A percentile compares a stretch with the other conserved stretches of the same genome.
Conservation (phyloP, 2,329 filamentous ascomycete species). For the Epichloe gansuensis region DNA sequence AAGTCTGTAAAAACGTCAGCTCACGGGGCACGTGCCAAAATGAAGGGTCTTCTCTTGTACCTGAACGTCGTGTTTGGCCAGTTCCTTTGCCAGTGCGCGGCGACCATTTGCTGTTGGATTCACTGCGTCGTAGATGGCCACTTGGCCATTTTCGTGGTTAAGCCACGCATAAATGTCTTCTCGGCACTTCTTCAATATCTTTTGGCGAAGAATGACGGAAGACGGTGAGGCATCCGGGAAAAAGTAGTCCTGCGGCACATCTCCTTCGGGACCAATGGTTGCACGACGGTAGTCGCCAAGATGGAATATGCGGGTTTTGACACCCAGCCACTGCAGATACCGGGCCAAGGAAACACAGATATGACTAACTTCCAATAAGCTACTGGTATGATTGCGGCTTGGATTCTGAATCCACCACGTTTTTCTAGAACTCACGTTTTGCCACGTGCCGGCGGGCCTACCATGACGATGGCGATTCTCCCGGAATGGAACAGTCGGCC, state of each 20-base stretch:
- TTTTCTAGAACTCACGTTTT: conserved; percentile 60
- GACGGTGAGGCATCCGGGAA: conserved; percentile 87
- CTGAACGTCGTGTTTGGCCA: conserved; percentile 93
- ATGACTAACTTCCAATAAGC: conserved; percentile 43
- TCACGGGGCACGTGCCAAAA: not conserved
- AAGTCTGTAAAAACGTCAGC: conserved; percentile 45
- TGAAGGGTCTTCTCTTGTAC: conserved; percentile 27
- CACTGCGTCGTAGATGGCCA: conserved; percentile 96
- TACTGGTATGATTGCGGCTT: not conserved
- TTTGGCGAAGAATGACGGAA: conserved; percentile 87
- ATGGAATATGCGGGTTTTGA: conserved; percentile 97
- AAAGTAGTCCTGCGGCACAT: conserved; percentile 95
- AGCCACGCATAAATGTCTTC: conserved; percentile 96
- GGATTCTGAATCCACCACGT: not conserved
- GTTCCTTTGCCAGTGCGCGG: conserved; percentile 80
- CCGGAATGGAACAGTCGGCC: conserved; percentile 94
- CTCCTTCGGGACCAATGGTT: conserved; percentile 69
- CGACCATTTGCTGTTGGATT: conserved; percentile 80
- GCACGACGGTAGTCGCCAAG: conserved; percentile 91
- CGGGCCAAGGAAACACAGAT: conserved; percentile 91
- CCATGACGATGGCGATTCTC: conserved; percentile 92
- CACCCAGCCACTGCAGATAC: conserved; percentile 92
- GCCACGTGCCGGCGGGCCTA: conserved; percentile 84
- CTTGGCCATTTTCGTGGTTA: conserved; percentile 94
- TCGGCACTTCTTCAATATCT: conserved; percentile 93